A percentile compares a stretch with the other conserved stretches of the same genome.
Conservation (phyloP, 345 rosid genomes). For the Ailanthus altissimus region DNA sequence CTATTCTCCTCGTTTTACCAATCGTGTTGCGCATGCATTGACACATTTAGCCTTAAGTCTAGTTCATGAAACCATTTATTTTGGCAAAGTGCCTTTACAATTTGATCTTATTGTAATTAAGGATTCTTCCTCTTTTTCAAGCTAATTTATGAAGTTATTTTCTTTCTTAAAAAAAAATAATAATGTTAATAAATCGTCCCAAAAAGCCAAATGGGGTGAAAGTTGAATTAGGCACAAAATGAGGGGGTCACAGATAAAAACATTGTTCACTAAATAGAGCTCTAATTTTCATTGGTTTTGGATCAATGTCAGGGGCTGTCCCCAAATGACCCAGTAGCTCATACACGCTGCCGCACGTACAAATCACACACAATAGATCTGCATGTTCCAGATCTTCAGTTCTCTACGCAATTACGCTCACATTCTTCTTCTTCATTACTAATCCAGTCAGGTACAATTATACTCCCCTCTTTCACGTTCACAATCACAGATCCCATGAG, state of each 20-base stretch:
- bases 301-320: background rate
- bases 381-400: conserved; percentile 4
- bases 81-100: too few relatives aligned
- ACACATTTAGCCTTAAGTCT: too few relatives aligned
- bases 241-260: background rate
- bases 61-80: too few relatives aligned
- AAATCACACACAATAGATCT: conserved; percentile 4
- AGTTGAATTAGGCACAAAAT: background rate
- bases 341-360: background rate
- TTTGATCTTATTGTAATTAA: too few relatives aligned
- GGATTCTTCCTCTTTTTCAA: too few relatives aligned
- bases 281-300: background rate
- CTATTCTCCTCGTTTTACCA: too few relatives aligned
- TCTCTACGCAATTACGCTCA: background rate
- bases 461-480: background rate
- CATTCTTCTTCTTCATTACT: background rate
- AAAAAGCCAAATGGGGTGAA: too few relatives aligned
- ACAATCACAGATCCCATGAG: background rate
- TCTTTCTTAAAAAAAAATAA: too few relatives aligned
- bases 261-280: background rate
- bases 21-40: too few relatives aligned
- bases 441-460: background rate
- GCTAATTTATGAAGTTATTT: too few relatives aligned
- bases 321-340: conserved; percentile 5
- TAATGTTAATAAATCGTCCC: too few relatives aligned